phyloP scores from a whole-genome alignment of 371 early-diverging fungal genomes.

The Homolaphlyctis polyrhiza region DNA sequence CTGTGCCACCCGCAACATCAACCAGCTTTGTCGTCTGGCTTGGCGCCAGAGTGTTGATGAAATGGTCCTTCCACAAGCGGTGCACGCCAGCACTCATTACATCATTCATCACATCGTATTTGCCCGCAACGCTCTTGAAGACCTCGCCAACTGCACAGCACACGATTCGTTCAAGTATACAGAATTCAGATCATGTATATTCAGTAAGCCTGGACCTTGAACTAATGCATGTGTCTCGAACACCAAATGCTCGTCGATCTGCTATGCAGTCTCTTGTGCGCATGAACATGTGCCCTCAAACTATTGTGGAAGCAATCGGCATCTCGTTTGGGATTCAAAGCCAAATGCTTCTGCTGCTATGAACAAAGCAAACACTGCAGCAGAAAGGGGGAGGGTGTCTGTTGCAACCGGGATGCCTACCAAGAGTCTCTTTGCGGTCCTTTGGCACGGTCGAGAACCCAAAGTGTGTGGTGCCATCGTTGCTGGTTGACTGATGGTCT shows the following conservation, averaged over 20 bases:
- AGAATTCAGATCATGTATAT: neutral
- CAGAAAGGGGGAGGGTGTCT: too few relatives aligned
- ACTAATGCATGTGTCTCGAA: too few relatives aligned
- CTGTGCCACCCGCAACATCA: constrained; percentile 98
- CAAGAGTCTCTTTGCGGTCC: constrained; percentile 77
- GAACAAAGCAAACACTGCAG: too few relatives aligned
- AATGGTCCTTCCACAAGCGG: constrained; percentile 92
- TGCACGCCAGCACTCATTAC: constrained; percentile 92
- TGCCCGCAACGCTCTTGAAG: constrained; percentile 86
- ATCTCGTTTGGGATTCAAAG: too few relatives aligned
- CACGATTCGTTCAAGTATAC: neutral
- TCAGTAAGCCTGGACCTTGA: neutral
- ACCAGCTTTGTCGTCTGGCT: constrained; percentile 77
- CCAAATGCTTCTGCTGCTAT: too few relatives aligned
- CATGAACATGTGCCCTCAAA: too few relatives aligned
- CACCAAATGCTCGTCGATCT: too few relatives aligned
- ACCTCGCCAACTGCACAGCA: constrained; percentile 70
- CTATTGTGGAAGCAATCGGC: too few relatives aligned
- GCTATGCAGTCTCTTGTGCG: too few relatives aligned
- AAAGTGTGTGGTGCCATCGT: constrained; percentile 67
- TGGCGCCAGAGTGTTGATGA: constrained; percentile 80
- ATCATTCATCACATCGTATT: constrained; percentile 97
- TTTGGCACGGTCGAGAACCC: constrained; percentile 85
- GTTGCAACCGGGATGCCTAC: too few relatives aligned
- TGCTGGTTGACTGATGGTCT: neutral